A percentile compares a stretch with the other conserved stretches of the same genome.
These are phyloP conservation scores for Hypocrella siamensis DNA, from an alignment of 2,329 filamentous ascomycete species.

Conservation along the genomic window DNA sequence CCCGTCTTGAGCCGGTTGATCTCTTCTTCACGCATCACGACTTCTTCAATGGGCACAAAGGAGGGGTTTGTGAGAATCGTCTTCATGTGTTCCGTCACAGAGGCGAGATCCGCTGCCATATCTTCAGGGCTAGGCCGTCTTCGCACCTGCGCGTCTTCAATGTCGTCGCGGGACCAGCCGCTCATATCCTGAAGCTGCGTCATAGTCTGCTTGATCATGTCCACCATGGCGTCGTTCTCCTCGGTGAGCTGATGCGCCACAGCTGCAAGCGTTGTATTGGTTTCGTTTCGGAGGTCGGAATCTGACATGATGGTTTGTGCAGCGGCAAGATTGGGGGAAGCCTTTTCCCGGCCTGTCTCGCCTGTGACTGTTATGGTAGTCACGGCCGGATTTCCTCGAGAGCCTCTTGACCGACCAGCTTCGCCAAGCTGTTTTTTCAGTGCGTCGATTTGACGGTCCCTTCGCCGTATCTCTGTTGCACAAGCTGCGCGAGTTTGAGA, in stretches of 20 bases:
- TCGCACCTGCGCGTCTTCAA: constrained; percentile 14
- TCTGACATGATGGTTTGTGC: constrained; percentile 15
- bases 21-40: constrained; percentile 82
- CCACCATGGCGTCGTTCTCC: constrained; percentile 75
- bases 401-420: constrained; percentile 44
- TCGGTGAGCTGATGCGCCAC: constrained; percentile 72
- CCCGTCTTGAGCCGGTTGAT: constrained; percentile 69
- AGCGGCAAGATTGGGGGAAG: too few species aligned
- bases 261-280: constrained; percentile 78
- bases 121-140: constrained; percentile 38
- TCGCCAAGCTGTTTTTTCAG: constrained; percentile 78
- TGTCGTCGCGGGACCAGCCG: constrained; percentile 29
- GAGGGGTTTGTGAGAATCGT: constrained; percentile 85
- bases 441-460: constrained; percentile 76
- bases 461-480: constrained; percentile 78
- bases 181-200: constrained; percentile 56
- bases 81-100: constrained; percentile 65
- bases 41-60: constrained; percentile 89
- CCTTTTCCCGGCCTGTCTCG: constrained; percentile 28
- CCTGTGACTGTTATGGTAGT: constrained; percentile 42
- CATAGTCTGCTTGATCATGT: constrained; percentile 55
- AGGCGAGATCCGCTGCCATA: constrained; percentile 59
- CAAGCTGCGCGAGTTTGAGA: constrained; percentile 76
- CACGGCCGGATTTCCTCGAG: constrained; percentile 35
- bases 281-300: constrained; percentile 69